phyloP scores from a whole-genome alignment of 768 basidiomycete species.

The Tulasnella sp. region DNA sequence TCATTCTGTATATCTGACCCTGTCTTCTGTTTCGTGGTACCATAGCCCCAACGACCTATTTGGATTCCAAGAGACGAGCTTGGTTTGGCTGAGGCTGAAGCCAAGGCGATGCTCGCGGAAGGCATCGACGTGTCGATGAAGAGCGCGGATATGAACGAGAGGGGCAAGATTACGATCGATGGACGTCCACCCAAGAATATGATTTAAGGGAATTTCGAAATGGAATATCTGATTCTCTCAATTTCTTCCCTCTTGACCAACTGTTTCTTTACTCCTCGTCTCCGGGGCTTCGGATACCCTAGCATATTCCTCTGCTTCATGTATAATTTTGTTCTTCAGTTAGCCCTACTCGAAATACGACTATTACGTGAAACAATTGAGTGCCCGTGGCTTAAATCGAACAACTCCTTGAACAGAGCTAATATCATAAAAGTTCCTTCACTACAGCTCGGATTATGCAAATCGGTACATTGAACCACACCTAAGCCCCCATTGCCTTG shows the following conservation, averaged over 20 bases:
- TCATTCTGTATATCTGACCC: background rate
- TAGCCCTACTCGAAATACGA: background rate
- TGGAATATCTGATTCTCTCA: conserved; percentile 29
- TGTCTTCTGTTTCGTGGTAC: background rate
- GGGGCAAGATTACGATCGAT: conserved; percentile 55
- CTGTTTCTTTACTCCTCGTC: background rate
- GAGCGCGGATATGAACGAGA: conserved; percentile 56
- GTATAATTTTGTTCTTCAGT: background rate
- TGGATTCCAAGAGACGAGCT: conserved; percentile 79
- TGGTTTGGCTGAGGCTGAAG: conserved; percentile 62
- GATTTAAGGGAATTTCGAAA: background rate
- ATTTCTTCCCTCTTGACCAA: background rate
- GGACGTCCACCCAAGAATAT: conserved; percentile 42
- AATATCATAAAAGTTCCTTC: too few species aligned
- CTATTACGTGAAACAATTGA: too few species aligned
- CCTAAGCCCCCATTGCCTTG: conserved; percentile 57
- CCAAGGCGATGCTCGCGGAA: conserved; percentile 47
- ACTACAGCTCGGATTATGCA: too few species aligned
- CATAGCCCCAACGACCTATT: conserved; percentile 63
- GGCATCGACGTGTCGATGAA: conserved; percentile 51
- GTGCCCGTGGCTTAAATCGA: conserved; percentile 49
- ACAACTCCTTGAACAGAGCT: too few species aligned
- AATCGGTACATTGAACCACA: background rate
- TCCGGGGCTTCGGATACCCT: background rate
- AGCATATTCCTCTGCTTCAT: background rate